phyloP scores from a whole-genome alignment of 345 rosid species.

The Rhizophora mangle region DNA sequence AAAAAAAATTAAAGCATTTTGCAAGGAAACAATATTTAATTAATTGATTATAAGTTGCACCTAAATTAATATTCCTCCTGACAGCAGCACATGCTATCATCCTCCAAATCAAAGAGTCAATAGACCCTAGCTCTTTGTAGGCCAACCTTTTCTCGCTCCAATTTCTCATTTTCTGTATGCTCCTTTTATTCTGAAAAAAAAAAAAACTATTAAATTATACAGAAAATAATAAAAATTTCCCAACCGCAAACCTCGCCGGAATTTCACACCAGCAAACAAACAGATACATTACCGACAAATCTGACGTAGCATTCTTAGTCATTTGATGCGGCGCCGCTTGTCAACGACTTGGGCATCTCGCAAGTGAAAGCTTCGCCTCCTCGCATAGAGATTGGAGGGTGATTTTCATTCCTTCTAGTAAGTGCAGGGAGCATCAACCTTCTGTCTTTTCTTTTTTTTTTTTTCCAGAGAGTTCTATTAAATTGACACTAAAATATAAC shows the following conservation, averaged over 20 bases:
- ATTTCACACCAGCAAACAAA: slow-evolving; percentile 17
- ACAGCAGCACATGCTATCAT: slow-evolving; percentile 49
- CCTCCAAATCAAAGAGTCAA: slow-evolving; percentile 34
- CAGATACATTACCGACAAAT: background rate
- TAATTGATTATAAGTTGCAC: slow-evolving; percentile 11
- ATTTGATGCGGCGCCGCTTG: no score
- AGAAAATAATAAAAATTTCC: background rate
- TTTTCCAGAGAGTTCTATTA: background rate
- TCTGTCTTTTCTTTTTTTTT: background rate
- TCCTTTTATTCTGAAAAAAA: background rate
- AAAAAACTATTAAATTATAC: no score
- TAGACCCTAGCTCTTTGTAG: slow-evolving; percentile 11
- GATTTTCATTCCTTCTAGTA: background rate
- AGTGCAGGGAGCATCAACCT: background rate
- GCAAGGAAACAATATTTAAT: background rate
- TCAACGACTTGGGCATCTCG: no score
- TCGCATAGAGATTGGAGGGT: no score
- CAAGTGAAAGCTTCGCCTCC: no score
- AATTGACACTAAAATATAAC: no score
- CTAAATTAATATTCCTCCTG: slow-evolving; percentile 9
- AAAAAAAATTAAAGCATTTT: background rate
- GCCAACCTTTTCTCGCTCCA: slow-evolving; percentile 11
- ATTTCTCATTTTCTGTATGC: background rate
- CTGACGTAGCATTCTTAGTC: no score
- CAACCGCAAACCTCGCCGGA: slow-evolving; percentile 42